A percentile compares a stretch with the other conserved stretches of the same genome.
These are phyloP conservation scores for Poterioochromonas sp. DNA, from an alignment of 352 stramenopile species.

Conservation along the genomic window DNA sequence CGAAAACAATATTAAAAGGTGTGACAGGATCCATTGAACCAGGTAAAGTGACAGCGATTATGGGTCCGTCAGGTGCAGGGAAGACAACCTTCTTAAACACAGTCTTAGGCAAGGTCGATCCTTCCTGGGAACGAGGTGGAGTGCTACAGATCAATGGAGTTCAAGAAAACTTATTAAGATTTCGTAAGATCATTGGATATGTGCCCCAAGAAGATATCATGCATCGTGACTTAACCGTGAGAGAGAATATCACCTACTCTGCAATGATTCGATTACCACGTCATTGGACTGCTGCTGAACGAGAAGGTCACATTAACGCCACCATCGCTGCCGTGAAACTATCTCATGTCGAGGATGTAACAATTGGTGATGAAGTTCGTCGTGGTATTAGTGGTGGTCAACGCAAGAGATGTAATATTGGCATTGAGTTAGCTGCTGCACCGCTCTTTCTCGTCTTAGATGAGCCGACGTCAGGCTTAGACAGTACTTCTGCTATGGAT, in stretches of 20 bases:
- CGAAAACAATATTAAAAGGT: neutral
- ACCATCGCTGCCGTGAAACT: neutral
- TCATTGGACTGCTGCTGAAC: neutral
- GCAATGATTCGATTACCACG: conserved; percentile 11
- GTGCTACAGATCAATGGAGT: neutral
- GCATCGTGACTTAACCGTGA: conserved; percentile 44
- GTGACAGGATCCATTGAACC: neutral
- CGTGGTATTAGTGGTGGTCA: conserved; percentile 34
- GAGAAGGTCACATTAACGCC: neutral
- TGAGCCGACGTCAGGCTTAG: conserved; percentile 13
- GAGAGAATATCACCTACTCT: conserved; percentile 45
- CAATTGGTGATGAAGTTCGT: neutral
- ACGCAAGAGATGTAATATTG: conserved; percentile 25
- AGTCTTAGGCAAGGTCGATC: neutral
- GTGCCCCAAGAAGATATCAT: conserved; percentile 48
- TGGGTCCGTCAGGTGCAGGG: conserved; percentile 43
- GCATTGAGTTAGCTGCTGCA: conserved; percentile 20
- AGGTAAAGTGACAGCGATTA: conserved; percentile 11
- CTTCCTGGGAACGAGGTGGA: neutral
- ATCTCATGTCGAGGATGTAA: neutral
- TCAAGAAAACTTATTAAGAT: neutral
- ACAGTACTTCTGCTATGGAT: conserved; percentile 20
- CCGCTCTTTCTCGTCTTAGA: conserved; percentile 30
- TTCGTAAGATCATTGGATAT: conserved; percentile 34
- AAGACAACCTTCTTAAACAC: conserved; percentile 59